phyloP scores from a whole-genome alignment of 2,329 filamentous ascomycete genomes.

The Colletotrichum horii region DNA sequence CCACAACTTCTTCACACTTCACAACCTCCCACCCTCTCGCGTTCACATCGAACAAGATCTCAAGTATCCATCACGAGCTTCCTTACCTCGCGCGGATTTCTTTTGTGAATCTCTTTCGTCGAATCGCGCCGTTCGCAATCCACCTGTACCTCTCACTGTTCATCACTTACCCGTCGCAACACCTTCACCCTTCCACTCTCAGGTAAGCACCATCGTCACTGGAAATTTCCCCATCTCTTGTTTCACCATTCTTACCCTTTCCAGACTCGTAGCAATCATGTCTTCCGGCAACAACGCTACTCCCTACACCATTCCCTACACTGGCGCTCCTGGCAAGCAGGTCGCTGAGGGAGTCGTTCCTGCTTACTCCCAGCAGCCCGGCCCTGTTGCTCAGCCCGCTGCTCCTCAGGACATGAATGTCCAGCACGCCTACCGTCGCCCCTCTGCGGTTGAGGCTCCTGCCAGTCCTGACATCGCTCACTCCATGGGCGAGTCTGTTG shows the following conservation, averaged over 20 bases:
- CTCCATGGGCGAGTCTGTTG: background rate
- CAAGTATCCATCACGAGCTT: background rate
- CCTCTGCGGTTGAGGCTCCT: background rate
- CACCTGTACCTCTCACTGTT: background rate
- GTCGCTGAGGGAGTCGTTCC: constrained; percentile 19
- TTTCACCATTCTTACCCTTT: background rate
- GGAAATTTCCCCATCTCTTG: background rate
- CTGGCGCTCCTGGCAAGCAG: constrained; percentile 26
- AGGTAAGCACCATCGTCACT: background rate
- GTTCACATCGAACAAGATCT: background rate
- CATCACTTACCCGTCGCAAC: background rate
- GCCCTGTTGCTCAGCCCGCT: background rate
- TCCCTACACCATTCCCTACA: constrained; percentile 32
- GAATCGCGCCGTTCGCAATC: background rate
- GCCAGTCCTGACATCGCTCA: background rate
- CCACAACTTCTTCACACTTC: background rate
- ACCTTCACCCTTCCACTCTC: background rate
- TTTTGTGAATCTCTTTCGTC: background rate
- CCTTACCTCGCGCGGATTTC: background rate
- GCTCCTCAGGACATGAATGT: background rate
- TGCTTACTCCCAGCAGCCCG: background rate
- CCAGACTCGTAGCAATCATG: background rate
- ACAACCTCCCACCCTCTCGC: background rate
- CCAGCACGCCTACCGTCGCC: background rate
- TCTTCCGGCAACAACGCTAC: constrained; percentile 22